Percentiles rank a stretch among this genome's conserved stretches.
These are phyloP conservation scores for Morella rubra DNA, from an alignment of 306 rosid species.

Conservation along the genomic window DNA sequence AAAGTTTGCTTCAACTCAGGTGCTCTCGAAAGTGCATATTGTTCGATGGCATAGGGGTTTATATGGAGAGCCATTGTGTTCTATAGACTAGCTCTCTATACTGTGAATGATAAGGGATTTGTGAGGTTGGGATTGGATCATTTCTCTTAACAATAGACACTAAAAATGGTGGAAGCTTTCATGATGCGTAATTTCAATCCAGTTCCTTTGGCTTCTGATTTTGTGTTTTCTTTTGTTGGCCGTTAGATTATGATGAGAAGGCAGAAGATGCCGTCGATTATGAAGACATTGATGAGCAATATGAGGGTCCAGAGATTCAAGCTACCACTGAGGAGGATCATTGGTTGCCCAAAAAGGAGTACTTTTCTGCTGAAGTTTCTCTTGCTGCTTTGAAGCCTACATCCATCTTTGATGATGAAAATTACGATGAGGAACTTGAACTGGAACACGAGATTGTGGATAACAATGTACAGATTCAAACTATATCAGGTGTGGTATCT, in stretches of 20 bases:
- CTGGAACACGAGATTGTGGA: conserved; percentile 48
- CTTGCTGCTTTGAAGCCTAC: conserved; percentile 50
- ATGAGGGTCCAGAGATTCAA: conserved; percentile 90
- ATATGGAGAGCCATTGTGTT: neutral
- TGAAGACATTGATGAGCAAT: conserved; percentile 95
- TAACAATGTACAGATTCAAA: conserved; percentile 43
- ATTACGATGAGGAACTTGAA: conserved; percentile 94
- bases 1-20: neutral
- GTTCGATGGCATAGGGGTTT: neutral
- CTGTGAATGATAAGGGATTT: neutral
- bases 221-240: neutral
- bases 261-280: conserved; percentile 94
- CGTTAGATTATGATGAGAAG: conserved; percentile 75
- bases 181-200: neutral
- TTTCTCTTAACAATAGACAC: neutral
- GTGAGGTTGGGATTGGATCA: neutral
- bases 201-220: neutral
- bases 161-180: neutral
- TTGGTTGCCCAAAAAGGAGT: conserved; percentile 75
- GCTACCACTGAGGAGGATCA: conserved; percentile 84
- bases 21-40: neutral
- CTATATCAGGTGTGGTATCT: conserved; percentile 39
- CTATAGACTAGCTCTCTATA: neutral
- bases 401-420: conserved; percentile 82
- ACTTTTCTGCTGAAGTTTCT: conserved; percentile 60